Evolutionary conservation across 768 basidiomycete species (phyloP).

Genomic region (Tulasnella sp.): DNA sequence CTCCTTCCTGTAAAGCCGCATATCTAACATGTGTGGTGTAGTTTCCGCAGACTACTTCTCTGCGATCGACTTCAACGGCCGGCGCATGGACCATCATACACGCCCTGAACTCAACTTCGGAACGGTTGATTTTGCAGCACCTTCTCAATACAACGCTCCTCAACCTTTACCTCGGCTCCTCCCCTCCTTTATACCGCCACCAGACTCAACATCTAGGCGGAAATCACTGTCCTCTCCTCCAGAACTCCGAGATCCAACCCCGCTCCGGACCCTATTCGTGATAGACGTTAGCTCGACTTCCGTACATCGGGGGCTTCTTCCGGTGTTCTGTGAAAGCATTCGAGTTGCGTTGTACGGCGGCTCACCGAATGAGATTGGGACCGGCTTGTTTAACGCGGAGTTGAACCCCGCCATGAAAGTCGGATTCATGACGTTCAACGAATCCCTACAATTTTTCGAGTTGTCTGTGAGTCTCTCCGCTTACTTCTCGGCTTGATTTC

Average conservation of each 20-base stretch:
- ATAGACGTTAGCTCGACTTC: conserved; percentile 81
- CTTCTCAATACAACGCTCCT: conserved; percentile 83
- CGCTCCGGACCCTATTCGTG: conserved; percentile 81
- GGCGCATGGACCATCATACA: conserved; percentile 76
- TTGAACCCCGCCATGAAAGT: conserved; percentile 50
- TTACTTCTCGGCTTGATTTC: conserved; percentile 21
- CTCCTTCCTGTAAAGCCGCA: not conserved
- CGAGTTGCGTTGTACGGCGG: conserved; percentile 66
- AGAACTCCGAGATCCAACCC: conserved; percentile 55
- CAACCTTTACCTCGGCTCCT: conserved; percentile 60
- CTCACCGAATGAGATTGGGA: conserved; percentile 47
- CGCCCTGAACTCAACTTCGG: conserved; percentile 89
- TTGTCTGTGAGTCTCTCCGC: conserved; percentile 57
- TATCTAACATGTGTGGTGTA: conserved; percentile 42
- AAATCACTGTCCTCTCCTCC: conserved; percentile 44
- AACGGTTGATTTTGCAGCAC: conserved; percentile 87
- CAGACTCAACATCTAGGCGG: conserved; percentile 38
- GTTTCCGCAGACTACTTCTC: conserved; percentile 83
- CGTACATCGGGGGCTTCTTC: conserved; percentile 68
- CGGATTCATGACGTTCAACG: conserved; percentile 84
- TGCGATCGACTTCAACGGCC: conserved; percentile 74
- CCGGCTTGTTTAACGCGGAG: conserved; percentile 43
- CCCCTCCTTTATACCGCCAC: conserved; percentile 56
- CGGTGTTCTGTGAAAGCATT: conserved; percentile 65
- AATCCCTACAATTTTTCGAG: conserved; percentile 83